These are phyloP conservation scores for Paramecium octaurelia DNA, from an alignment of 73 alveolate genomes.

Conservation along the genomic window DNA sequence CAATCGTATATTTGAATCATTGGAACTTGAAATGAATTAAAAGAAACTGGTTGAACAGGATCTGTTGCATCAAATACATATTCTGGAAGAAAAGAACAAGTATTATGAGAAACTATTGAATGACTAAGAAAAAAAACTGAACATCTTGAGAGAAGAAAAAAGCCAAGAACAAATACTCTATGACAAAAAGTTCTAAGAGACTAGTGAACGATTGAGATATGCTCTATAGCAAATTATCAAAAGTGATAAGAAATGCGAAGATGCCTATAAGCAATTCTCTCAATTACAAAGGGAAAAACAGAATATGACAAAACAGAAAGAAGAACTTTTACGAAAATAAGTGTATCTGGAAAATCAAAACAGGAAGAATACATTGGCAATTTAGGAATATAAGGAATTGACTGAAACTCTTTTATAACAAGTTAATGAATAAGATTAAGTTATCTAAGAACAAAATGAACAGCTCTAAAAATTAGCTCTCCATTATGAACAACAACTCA, in stretches of 20 bases:
- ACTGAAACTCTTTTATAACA: not conserved
- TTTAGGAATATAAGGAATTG: not conserved
- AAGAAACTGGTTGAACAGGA: not conserved
- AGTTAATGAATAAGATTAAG: not conserved
- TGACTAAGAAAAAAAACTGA: not conserved
- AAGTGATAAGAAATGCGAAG: conserved; percentile 27
- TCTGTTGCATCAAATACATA: not conserved
- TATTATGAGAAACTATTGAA: not conserved
- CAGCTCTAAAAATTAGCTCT: not conserved
- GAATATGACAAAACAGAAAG: not conserved
- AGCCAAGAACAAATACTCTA: not conserved
- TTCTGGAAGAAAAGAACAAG: not conserved
- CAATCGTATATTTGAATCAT: not conserved
- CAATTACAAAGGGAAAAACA: conserved; percentile 3
- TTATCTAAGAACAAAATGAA: not conserved
- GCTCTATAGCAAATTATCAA: not conserved
- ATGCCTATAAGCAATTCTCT: not conserved
- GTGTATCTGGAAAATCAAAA: not conserved
- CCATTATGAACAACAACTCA: not conserved
- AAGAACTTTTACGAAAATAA: not conserved
- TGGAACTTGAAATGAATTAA: not conserved
- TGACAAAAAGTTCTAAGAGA: not conserved
- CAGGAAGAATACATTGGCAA: not conserved
- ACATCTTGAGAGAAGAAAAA: not conserved
- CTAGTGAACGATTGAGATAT: not conserved